Percentiles rank a stretch among this genome's conserved stretches.
Conservation (phyloP, 192 early-diverging fungal species). For the Funneliformis mosseae region DNA sequence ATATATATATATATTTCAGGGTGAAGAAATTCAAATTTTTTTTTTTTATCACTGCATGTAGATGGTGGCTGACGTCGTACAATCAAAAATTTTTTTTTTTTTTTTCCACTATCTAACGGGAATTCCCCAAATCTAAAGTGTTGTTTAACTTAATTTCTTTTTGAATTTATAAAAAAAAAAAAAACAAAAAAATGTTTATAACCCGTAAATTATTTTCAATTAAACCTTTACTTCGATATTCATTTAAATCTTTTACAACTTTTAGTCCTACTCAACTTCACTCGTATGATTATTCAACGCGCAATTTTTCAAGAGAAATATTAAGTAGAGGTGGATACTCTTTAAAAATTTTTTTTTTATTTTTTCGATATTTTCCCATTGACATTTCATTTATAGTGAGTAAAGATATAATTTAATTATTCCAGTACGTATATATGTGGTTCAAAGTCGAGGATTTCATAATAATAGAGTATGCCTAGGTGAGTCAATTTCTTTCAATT, state of each 20-base stretch:
- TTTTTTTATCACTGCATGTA: too few species aligned
- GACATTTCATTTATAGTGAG: neutral
- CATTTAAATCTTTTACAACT: neutral
- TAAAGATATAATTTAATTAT: neutral
- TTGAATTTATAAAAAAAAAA: neutral
- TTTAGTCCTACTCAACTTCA: neutral
- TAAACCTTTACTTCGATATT: neutral
- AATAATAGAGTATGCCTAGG: constrained; percentile 17
- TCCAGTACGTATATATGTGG: neutral
- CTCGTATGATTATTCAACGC: neutral
- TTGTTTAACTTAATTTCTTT: neutral
- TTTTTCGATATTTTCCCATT: neutral
- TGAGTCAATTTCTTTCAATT: neutral
- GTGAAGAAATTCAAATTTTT: too few species aligned
- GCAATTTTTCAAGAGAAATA: neutral
- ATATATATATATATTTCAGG: too few species aligned
- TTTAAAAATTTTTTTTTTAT: neutral
- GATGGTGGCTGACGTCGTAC: too few species aligned
- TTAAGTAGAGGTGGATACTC: neutral
- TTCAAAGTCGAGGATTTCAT: neutral
- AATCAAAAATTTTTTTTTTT: too few species aligned
- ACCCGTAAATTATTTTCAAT: neutral
- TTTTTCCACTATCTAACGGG: too few species aligned
- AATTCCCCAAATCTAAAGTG: too few species aligned
- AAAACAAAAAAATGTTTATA: neutral